phyloP scores from a whole-genome alignment of 2,329 filamentous ascomycete species.

The Aspergillus arachidicola region DNA sequence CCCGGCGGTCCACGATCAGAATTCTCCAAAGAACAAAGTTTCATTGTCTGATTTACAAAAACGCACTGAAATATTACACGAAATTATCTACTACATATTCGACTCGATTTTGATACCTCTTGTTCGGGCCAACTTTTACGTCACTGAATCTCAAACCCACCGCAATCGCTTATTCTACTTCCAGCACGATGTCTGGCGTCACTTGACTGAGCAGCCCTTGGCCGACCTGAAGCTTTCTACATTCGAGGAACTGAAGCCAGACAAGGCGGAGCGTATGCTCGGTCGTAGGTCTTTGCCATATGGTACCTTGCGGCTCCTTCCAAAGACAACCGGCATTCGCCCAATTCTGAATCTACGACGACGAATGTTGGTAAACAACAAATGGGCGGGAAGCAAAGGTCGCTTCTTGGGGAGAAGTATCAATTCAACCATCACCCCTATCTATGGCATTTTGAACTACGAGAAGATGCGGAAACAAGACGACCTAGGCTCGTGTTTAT shows the following conservation, averaged over 20 bases:
- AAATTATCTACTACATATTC: slow-evolving; percentile 90
- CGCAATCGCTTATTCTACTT: slow-evolving; percentile 88
- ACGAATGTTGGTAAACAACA: slow-evolving; percentile 54
- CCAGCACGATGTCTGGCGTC: slow-evolving; percentile 87
- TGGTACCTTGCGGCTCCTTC: slow-evolving; percentile 77
- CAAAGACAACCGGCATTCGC: slow-evolving; percentile 74
- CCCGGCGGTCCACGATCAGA: slow-evolving; percentile 44
- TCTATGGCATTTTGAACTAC: slow-evolving; percentile 74
- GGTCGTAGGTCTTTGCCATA: slow-evolving; percentile 69
- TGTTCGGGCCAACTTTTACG: slow-evolving; percentile 84
- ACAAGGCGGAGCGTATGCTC: slow-evolving; percentile 61
- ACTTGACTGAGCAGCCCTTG: slow-evolving; percentile 73
- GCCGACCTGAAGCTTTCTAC: slow-evolving; percentile 67
- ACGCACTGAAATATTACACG: slow-evolving; percentile 74
- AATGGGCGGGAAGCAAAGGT: slow-evolving; percentile 55
- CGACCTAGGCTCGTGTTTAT: slow-evolving; percentile 75
- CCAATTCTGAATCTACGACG: slow-evolving; percentile 86
- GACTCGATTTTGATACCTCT: slow-evolving; percentile 90
- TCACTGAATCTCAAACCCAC: slow-evolving; percentile 84
- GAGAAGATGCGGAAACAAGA: slow-evolving; percentile 66
- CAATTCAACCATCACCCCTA: slow-evolving; percentile 70
- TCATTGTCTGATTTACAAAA: slow-evolving; percentile 74
- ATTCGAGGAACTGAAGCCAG: slow-evolving; percentile 73
- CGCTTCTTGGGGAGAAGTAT: slow-evolving; percentile 62
- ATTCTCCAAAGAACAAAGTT: slow-evolving; percentile 52